Conservation (phyloP, 225 moss, liverwort and hornwort genomes). For the Physcomitrellopsis africana region DNA sequence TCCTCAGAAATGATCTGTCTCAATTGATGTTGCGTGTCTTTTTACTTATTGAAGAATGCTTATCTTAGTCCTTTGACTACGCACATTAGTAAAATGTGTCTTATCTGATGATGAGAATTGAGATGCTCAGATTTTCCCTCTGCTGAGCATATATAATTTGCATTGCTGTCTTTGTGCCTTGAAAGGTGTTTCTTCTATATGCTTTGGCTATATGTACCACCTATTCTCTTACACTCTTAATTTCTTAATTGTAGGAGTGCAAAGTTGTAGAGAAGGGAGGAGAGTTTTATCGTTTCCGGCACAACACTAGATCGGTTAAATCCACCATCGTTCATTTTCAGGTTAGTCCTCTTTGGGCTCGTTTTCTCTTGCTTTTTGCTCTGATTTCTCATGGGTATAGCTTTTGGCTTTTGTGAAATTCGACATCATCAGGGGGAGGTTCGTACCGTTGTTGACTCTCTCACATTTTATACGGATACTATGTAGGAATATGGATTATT, state of each 20-base stretch:
- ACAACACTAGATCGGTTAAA: conserved; percentile 94
- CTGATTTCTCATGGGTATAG: neutral
- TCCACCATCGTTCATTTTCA: conserved; percentile 95
- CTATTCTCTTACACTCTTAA: neutral
- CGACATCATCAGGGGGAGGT: conserved; percentile 1
- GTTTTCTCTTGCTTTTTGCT: neutral
- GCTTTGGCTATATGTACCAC: conserved; percentile 16
- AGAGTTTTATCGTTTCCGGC: conserved; percentile 83
- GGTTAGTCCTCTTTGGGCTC: conserved; percentile 42
- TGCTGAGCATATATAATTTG: too few relatives aligned
- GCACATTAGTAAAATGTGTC: too few relatives aligned
- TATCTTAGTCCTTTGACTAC: too few relatives aligned
- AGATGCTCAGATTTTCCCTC: too few relatives aligned
- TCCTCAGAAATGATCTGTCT: too few relatives aligned
- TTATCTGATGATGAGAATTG: too few relatives aligned
- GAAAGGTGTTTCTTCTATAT: neutral
- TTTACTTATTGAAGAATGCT: too few relatives aligned
- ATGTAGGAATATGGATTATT: neutral
- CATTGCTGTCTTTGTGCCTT: too few relatives aligned
- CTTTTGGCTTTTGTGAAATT: neutral
- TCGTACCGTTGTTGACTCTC: conserved; percentile 2
- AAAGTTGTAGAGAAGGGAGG: conserved; percentile 75
- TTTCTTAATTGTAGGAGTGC: conserved; percentile 66
- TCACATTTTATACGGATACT: neutral
- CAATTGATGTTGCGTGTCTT: too few relatives aligned